Conservation (phyloP, 2,329 filamentous ascomycete species). For the Juglanconis sp. region DNA sequence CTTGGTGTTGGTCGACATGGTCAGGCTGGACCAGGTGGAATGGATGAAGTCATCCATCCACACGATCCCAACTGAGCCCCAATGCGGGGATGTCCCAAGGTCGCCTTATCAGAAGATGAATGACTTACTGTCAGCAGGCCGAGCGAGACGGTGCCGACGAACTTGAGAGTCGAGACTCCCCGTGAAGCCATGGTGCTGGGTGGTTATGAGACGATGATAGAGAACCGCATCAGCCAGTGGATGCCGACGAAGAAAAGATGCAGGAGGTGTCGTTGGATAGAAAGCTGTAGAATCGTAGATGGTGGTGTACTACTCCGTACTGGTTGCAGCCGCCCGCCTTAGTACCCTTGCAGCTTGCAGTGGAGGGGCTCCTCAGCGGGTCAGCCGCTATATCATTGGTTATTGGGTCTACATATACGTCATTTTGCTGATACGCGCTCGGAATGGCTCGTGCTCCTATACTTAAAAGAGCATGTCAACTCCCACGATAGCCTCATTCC, state of each 20-base stretch:
- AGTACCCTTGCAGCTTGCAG: no score
- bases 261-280: not conserved
- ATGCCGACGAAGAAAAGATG: not conserved
- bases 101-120: not conserved
- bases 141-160: conserved; percentile 85
- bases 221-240: conserved; percentile 9
- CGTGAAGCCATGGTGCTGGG: conserved; percentile 58
- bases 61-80: not conserved
- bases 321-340: no score
- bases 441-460: no score
- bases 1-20: not conserved
- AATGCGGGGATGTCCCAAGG: conserved; percentile 3
- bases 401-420: no score
- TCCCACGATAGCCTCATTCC: no score
- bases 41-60: conserved; percentile 3
- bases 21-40: not conserved
- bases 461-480: no score
- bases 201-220: conserved; percentile 7
- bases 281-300: not conserved
- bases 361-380: no score
- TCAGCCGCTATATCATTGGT: no score
- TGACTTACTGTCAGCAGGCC: conserved; percentile 78
- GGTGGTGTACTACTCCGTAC: no score
- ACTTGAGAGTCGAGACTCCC: conserved; percentile 78
- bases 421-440: no score